Conservation (phyloP, 805 yeast species). For the Wickerhamiella lipophila region DNA sequence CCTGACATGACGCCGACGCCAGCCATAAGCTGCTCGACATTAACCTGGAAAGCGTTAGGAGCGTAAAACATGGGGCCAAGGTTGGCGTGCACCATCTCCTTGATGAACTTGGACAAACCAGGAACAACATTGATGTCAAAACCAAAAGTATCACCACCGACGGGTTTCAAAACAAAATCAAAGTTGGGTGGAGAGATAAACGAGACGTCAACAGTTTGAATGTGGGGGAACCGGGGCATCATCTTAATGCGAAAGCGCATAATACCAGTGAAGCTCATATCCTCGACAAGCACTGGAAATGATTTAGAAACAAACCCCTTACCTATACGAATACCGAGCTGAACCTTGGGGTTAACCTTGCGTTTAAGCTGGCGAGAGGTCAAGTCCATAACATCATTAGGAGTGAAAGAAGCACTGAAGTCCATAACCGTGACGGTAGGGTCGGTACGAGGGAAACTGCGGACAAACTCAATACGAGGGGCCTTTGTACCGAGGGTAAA, state of each 20-base stretch:
- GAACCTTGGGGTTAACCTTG: slow-evolving; percentile 68
- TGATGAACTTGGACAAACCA: slow-evolving; percentile 69
- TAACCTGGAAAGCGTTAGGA: slow-evolving; percentile 88
- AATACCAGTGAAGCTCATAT: slow-evolving; percentile 61
- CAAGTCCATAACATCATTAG: slow-evolving; percentile 76
- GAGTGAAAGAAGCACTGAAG: slow-evolving; percentile 86
- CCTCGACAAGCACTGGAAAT: slow-evolving; percentile 67
- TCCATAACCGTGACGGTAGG: slow-evolving; percentile 95
- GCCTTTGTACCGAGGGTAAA: slow-evolving; percentile 94
- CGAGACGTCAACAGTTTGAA: slow-evolving; percentile 79
- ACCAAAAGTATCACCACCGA: slow-evolving; percentile 73
- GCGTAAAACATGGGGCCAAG: slow-evolving; percentile 78
- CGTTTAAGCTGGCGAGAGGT: slow-evolving; percentile 75
- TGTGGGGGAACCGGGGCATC: slow-evolving; percentile 85
- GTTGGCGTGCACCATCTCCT: slow-evolving; percentile 73
- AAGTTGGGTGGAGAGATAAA: slow-evolving; percentile 76
- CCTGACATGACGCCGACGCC: slow-evolving; percentile 72
- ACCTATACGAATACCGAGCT: slow-evolving; percentile 59
- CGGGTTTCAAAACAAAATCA: slow-evolving; percentile 68
- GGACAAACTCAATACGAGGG: slow-evolving; percentile 80
- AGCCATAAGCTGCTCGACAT: slow-evolving; percentile 77
- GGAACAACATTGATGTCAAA: slow-evolving; percentile 79
- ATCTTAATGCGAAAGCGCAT: slow-evolving; percentile 75
- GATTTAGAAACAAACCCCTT: slow-evolving; percentile 58
- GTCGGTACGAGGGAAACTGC: slow-evolving; percentile 79